Evolutionary conservation across 1,139 yeast species (phyloP).

Genomic region (Pichia sp.): DNA sequence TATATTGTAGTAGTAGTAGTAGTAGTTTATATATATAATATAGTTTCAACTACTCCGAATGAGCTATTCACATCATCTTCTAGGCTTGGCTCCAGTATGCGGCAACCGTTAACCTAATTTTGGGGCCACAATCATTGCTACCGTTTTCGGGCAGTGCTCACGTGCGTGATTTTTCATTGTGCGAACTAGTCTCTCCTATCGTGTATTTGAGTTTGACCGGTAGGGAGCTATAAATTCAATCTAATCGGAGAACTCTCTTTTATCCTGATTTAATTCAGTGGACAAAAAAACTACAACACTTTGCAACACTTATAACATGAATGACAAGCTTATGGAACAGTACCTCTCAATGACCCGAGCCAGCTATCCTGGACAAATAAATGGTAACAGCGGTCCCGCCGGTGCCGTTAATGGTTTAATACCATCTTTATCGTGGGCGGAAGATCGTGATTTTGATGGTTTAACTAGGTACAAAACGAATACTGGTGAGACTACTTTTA

Average conservation of each 20-base stretch:
- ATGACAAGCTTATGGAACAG: conserved; percentile 6
- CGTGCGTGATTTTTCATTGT: too few relatives aligned
- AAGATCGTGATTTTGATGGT: conserved; percentile 9
- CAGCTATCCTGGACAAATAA: conserved; percentile 7
- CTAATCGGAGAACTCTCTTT: too few relatives aligned
- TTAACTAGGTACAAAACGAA: conserved; percentile 9
- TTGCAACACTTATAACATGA: conserved; percentile 9
- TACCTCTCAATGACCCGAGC: conserved; percentile 8
- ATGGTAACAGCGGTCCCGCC: neutral
- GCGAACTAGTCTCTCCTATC: too few relatives aligned
- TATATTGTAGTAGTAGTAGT: neutral
- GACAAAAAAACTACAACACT: neutral
- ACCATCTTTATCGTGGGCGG: conserved; percentile 11
- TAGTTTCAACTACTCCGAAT: too few relatives aligned
- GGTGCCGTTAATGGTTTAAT: conserved; percentile 1
- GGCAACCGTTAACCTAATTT: too few relatives aligned
- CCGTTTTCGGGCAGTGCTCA: too few relatives aligned
- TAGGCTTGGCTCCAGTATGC: too few relatives aligned
- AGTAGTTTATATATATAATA: neutral
- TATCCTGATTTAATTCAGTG: too few relatives aligned
- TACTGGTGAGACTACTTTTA: conserved; percentile 3
- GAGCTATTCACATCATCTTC: too few relatives aligned
- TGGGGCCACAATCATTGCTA: too few relatives aligned
- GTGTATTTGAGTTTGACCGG: too few relatives aligned
- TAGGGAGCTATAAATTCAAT: too few relatives aligned